phyloP scores from a whole-genome alignment of 1,284 basidiomycete species.

The Amylostereum areolatum region DNA sequence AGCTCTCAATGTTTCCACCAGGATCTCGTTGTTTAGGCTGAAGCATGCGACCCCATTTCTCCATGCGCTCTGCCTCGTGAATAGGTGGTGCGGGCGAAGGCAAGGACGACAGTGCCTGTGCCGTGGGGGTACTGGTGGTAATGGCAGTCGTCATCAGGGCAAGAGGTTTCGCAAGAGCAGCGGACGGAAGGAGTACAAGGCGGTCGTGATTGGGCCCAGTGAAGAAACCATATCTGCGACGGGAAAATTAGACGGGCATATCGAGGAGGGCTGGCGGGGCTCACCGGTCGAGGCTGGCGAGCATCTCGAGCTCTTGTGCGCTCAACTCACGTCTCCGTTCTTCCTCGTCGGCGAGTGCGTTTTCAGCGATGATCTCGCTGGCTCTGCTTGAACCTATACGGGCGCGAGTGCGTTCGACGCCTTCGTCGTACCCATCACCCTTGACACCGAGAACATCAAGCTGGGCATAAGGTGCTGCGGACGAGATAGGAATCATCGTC shows the following conservation, averaged over 20 bases:
- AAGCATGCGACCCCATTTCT: conserved; percentile 90
- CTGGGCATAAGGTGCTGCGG: conserved; percentile 83
- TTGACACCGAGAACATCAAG: conserved; percentile 81
- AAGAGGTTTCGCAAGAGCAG: conserved; percentile 60
- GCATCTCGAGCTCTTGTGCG: conserved; percentile 57
- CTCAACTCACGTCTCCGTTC: conserved; percentile 59
- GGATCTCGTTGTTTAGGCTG: conserved; percentile 57
- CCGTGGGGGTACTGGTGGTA: conserved; percentile 36
- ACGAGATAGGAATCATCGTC: conserved; percentile 85
- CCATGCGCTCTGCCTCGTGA: conserved; percentile 69
- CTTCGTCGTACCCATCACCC: conserved; percentile 89
- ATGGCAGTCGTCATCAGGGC: conserved; percentile 26
- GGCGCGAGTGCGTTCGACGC: conserved; percentile 89
- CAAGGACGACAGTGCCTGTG: conserved; percentile 33
- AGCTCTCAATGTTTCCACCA: conserved; percentile 74
- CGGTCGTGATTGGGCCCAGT: conserved; percentile 71
- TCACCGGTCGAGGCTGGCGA: conserved; percentile 78
- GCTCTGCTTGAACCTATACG: conserved; percentile 55
- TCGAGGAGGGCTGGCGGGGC: conserved; percentile 17
- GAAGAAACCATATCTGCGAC: conserved; percentile 80
- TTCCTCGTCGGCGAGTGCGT: conserved; percentile 46
- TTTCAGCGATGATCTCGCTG: conserved; percentile 50
- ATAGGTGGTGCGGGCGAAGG: conserved; percentile 37
- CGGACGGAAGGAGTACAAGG: conserved; percentile 58
- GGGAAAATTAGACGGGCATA: conserved; percentile 10